phyloP scores from a whole-genome alignment of 1,139 yeast species.

The Suhomyces yuchorum region DNA sequence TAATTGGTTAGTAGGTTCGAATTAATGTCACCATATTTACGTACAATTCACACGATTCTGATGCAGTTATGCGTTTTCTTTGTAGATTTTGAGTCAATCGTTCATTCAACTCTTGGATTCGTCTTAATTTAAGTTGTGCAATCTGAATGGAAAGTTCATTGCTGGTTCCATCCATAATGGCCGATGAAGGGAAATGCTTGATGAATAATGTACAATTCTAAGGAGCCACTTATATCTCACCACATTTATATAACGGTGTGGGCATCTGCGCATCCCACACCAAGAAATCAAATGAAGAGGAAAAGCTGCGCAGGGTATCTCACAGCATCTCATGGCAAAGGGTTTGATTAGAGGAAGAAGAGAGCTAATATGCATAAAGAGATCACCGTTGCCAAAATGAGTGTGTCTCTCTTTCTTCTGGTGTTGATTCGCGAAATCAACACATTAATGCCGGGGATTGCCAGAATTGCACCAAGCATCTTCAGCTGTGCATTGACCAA shows the following conservation, averaged over 20 bases:
- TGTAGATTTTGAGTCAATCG: conserved; percentile 56
- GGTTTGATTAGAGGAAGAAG: conserved; percentile 40
- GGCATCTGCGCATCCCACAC: conserved; percentile 8
- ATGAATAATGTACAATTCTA: not conserved
- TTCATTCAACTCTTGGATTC: conserved; percentile 62
- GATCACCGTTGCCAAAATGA: conserved; percentile 77
- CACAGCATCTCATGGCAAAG: not conserved
- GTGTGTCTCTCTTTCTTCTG: conserved; percentile 82
- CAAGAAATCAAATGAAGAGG: not conserved
- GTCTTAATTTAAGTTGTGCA: conserved; percentile 54
- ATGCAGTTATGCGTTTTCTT: conserved; percentile 66
- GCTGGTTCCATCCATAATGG: conserved; percentile 5
- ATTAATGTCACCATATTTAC: conserved; percentile 17
- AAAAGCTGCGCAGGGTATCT: not conserved
- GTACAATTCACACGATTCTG: conserved; percentile 58
- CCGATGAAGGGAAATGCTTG: not conserved
- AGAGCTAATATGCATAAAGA: conserved; percentile 71
- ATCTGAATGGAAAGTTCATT: conserved; percentile 30
- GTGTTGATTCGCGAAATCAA: conserved; percentile 81
- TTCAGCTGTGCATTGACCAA: conserved; percentile 66
- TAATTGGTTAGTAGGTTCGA: conserved; percentile 18
- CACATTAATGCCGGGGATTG: conserved; percentile 81
- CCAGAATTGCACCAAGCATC: conserved; percentile 59
- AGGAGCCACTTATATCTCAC: not conserved
- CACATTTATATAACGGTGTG: conserved; percentile 9